Conservation (phyloP, 306 rosid genomes). For the Chamaecrista fasciculata region DNA sequence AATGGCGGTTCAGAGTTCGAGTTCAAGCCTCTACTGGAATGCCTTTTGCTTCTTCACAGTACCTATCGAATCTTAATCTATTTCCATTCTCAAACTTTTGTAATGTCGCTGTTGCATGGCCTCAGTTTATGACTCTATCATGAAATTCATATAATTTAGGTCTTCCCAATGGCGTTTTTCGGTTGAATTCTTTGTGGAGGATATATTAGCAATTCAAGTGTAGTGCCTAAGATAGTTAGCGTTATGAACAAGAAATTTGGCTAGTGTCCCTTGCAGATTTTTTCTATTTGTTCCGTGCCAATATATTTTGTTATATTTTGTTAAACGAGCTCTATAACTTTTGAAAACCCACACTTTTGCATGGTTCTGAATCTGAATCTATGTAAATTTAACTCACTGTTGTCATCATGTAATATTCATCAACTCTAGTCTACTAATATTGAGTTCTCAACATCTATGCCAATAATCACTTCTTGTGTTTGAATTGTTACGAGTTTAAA, state of each 20-base stretch:
- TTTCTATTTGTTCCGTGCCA: background rate
- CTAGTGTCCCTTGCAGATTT: background rate
- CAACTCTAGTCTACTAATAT: background rate
- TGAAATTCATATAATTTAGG: background rate
- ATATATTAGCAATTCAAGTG: slow-evolving; percentile 1
- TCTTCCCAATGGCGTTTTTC: background rate
- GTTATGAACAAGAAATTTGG: background rate
- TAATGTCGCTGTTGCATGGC: background rate
- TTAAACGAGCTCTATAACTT: background rate
- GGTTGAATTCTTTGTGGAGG: slow-evolving; percentile 3
- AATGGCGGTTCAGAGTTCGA: slow-evolving; percentile 62
- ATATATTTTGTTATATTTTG: background rate
- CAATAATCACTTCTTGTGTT: background rate
- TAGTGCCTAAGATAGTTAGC: background rate
- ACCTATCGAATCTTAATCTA: slow-evolving; percentile 8
- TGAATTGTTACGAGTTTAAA: slow-evolving; percentile 3
- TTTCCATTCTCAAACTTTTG: background rate
- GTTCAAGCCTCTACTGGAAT: slow-evolving; percentile 65
- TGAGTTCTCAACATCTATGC: background rate
- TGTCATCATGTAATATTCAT: slow-evolving; percentile 15
- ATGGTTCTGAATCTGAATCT: background rate
- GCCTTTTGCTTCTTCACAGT: slow-evolving; percentile 84
- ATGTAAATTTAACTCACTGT: background rate
- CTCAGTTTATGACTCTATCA: background rate
- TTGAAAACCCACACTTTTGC: background rate